phyloP scores from a whole-genome alignment of 2,329 filamentous ascomycete genomes.

The Trichophyton equinum region DNA sequence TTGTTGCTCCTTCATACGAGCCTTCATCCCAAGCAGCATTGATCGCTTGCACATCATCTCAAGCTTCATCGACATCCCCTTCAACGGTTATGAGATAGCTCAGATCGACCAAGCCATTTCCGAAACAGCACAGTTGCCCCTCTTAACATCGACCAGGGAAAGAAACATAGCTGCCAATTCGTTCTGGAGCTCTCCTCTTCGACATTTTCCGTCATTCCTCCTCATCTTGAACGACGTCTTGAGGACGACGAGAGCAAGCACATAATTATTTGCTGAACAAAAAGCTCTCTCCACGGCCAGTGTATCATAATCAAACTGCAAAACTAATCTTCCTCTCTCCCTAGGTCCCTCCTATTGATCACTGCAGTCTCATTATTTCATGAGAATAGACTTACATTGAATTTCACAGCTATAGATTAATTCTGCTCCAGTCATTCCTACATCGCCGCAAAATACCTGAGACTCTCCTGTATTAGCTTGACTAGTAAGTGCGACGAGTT shows the following conservation, averaged over 20 bases:
- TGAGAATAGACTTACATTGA: not conserved
- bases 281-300: not conserved
- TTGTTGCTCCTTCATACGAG: not conserved
- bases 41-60: not conserved
- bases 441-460: not conserved
- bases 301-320: not conserved
- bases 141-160: not conserved
- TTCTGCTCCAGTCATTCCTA: not conserved
- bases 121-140: not conserved
- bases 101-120: not conserved
- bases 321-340: not conserved
- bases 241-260: not conserved
- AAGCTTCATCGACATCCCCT: not conserved
- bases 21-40: not conserved
- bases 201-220: not conserved
- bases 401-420: constrained; percentile 2
- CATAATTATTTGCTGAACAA: not conserved
- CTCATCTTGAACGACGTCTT: not conserved
- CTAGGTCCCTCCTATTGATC: not conserved
- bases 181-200: not conserved
- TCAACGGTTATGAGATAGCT: not conserved
- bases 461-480: not conserved
- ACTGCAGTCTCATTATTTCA: not conserved
- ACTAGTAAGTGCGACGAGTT: not conserved
- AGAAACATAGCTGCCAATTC: not conserved